A percentile compares a stretch with the other conserved stretches of the same genome.
phyloP scores from a whole-genome alignment of 139 green algal genomes.

The Tetradesmus lagerheimii region DNA sequence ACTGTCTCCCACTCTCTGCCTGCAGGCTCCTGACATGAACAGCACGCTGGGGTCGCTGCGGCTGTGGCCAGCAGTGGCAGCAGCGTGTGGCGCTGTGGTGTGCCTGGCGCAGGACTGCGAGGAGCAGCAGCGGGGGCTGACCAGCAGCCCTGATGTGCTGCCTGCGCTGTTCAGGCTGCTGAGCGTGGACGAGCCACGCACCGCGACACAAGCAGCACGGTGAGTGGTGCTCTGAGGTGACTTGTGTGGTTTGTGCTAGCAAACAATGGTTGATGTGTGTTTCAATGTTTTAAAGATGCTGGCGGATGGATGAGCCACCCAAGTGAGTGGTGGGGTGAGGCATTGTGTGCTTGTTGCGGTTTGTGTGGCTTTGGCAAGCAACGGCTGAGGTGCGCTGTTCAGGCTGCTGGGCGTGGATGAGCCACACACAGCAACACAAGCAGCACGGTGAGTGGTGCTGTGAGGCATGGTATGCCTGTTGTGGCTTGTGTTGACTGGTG shows the following conservation, averaged over 20 bases:
- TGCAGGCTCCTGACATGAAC: slow-evolving; percentile 6
- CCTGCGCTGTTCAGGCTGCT: slow-evolving; percentile 58
- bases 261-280: too few relatives aligned
- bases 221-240: neutral
- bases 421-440: neutral
- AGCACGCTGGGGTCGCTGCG: slow-evolving; percentile 4
- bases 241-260: too few relatives aligned
- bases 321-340: too few relatives aligned
- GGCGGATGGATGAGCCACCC: too few relatives aligned
- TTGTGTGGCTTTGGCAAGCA: too few relatives aligned
- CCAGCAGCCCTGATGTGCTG: slow-evolving; percentile 40
- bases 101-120: slow-evolving; percentile 49
- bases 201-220: neutral
- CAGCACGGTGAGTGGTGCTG: neutral
- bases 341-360: too few relatives aligned
- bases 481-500: slow-evolving; percentile 47
- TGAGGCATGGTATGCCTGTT: too few relatives aligned
- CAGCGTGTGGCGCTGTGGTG: slow-evolving; percentile 48
- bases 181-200: neutral
- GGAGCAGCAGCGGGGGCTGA: slow-evolving; percentile 46
- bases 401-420: slow-evolving; percentile 40
- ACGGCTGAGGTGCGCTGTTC: slow-evolving; percentile 63
- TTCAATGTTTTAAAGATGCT: neutral
- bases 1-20: neutral
- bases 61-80: slow-evolving; percentile 47